Base-by-base conservation (phyloP, 306 rosid genomes). In the Parietaria judaica region DNA sequence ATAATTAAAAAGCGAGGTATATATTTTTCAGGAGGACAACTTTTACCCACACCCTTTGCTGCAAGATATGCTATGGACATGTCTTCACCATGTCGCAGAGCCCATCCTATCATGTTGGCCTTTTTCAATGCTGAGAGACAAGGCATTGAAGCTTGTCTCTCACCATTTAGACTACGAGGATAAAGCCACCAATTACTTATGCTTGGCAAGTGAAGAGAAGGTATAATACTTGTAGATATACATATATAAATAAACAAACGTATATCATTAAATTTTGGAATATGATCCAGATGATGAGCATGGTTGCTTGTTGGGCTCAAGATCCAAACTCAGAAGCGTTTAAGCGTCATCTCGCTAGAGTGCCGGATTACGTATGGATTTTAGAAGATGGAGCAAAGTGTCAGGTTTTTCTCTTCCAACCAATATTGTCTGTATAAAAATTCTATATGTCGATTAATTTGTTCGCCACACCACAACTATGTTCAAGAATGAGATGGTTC, bases 321-420 rank as follows among this genome's bases (percentile, higher is more conserved):
- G 86, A 83, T 51, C 84, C 90, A 4, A 57, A 77, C 52, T 81
- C 88, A 14, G 86, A 88, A 62, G 88, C 86, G 14, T 83, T 60
- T 78, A 79, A 83, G 72, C 81, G 75, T 79, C 96, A 88, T 64
- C 71, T 85, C 39, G 84, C 82, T 7, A 67, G 94, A 70, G 74
- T 88, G 56, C 84, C 65, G 1, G 94, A 88, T 61, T 81, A 77
- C 55, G 75, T 79, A 38, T 88, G 96, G 96, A 36, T 88, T 7
- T 86, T 89, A 31, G 94, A 88, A 79, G 96, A 88, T 37, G 96
- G 96, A 75, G 69, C 85, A 68, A 88, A 83, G 76, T 70, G 79
- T 57, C 90, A 83, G 77, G 91, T 85, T 9, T 23, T 23, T 43
- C 11, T 14, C 0, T 1, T 5, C 8, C 2, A 23, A 23, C 31